Conservation (phyloP, 768 basidiomycete species). For the Sistotremastrum niveocremeum region DNA sequence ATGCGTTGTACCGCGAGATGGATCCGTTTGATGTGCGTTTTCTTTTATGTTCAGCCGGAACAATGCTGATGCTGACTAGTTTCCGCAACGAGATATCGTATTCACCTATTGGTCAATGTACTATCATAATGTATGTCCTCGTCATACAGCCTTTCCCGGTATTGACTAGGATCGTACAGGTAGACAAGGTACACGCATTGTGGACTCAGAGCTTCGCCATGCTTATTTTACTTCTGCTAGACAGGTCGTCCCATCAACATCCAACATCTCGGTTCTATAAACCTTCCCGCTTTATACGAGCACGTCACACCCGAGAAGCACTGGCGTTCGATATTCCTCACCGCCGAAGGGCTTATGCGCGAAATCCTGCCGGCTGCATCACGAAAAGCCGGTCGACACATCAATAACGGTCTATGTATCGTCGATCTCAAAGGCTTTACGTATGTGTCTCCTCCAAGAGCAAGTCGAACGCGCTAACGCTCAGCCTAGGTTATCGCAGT, state of each 20-base stretch:
- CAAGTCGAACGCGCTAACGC: not conserved
- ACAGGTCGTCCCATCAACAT: slow-evolving; percentile 63
- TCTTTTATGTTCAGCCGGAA: not conserved
- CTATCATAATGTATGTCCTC: slow-evolving; percentile 50
- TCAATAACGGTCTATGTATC: slow-evolving; percentile 46
- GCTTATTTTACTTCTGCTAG: not conserved
- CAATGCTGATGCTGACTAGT: slow-evolving; percentile 24
- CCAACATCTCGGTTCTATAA: slow-evolving; percentile 46
- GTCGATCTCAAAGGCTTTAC: slow-evolving; percentile 62
- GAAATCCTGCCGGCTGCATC: slow-evolving; percentile 57
- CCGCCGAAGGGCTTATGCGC: slow-evolving; percentile 46
- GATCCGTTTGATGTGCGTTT: slow-evolving; percentile 59
- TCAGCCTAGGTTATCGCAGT: slow-evolving; percentile 39
- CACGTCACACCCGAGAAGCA: slow-evolving; percentile 44
- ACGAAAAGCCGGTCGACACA: slow-evolving; percentile 34
- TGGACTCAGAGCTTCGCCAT: not conserved
- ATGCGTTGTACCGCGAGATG: slow-evolving; percentile 43
- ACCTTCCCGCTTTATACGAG: slow-evolving; percentile 43
- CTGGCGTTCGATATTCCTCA: slow-evolving; percentile 52
- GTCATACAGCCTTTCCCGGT: not conserved
- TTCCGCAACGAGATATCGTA: slow-evolving; percentile 51
- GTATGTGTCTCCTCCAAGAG: slow-evolving; percentile 22
- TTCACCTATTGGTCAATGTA: slow-evolving; percentile 71
- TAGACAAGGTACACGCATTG: slow-evolving; percentile 43
- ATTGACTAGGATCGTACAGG: slow-evolving; percentile 23